These are phyloP conservation scores for Phaffomyces antillensis DNA, from an alignment of 805 yeast genomes.

Conservation along the genomic window DNA sequence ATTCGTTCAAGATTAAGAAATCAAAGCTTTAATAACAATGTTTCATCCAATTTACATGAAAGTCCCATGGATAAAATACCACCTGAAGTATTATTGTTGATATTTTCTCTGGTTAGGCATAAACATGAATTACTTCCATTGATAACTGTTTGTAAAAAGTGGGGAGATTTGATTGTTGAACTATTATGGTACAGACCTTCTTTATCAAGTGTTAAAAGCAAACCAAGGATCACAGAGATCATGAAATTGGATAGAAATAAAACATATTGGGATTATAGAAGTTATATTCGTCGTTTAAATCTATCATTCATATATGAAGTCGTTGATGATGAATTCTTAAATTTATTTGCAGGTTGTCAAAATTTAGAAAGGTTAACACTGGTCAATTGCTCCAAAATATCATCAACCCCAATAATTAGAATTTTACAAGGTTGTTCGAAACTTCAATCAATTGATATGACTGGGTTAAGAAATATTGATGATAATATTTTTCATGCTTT, in stretches of 20 bases:
- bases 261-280: slow-evolving; percentile 61
- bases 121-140: slow-evolving; percentile 53
- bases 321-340: slow-evolving; percentile 58
- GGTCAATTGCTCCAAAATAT: slow-evolving; percentile 65
- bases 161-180: slow-evolving; percentile 74
- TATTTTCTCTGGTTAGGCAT: slow-evolving; percentile 57
- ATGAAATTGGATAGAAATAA: slow-evolving; percentile 39
- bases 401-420: slow-evolving; percentile 52
- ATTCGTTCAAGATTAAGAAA: slow-evolving; percentile 7
- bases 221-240: slow-evolving; percentile 47
- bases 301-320: slow-evolving; percentile 63
- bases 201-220: slow-evolving; percentile 43
- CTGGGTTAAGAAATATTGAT: slow-evolving; percentile 63
- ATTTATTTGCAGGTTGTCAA: slow-evolving; percentile 57
- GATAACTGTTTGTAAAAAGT: slow-evolving; percentile 69
- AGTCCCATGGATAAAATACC: slow-evolving; percentile 32
- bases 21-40: slow-evolving; percentile 2
- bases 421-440: slow-evolving; percentile 59
- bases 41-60: slow-evolving; percentile 3
- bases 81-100: slow-evolving; percentile 52
- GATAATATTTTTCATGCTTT: slow-evolving; percentile 66
- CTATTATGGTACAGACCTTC: slow-evolving; percentile 85
- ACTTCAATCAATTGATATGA: slow-evolving; percentile 80
- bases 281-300: slow-evolving; percentile 71
- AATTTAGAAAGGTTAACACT: slow-evolving; percentile 81